Evolutionary conservation across 1,139 yeast species (phyloP), one percentile per base, ranked within the genome.

Genomic region (Saccharomyces hybrid): DNA sequence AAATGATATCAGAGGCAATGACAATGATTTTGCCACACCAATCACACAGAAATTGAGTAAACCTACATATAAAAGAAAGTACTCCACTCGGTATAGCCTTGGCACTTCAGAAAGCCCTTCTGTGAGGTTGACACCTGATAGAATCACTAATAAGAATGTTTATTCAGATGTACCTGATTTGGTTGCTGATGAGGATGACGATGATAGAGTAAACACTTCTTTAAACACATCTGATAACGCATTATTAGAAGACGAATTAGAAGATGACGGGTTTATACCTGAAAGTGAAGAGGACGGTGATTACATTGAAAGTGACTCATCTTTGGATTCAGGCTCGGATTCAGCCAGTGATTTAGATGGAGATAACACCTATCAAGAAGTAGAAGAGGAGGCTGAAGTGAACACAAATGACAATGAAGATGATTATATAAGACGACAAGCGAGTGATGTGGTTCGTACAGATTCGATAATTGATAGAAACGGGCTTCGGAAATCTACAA

Each of bases 401-500:
- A 55, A 54, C 27, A 42, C 46, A 25, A 28, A 28, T 54, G 23
- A 53, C 31, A 46, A 63, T 25, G 67, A 66, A 47, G 70, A 64
- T 28, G 68, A 61, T 23, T 61, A 66, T 52, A 60, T 64, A 26
- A 62, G 56, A 42, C 53, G 56, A 27, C 65, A 58, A 29, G 64
- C 63, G 4, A 56, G 34, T 48, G 51, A 11, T 8, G 34, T 29
- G 50, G 47, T 54, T 32, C 64, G 56, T 52, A 53, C 20, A 50
- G 51, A 16, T 58, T 59, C 14, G 54, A 61, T 31, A 57, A 61
- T 32, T 56, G 44, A 38, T 16, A 38, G 26, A 29, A 53, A 53
- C 9, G 64, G 65, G 16, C 42, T 61, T 9, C 61, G 87, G 57
- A 71, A 81, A 58, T 86, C 96, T 0, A 76, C 77, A 48, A 76